These are phyloP conservation scores for Neurospora sp. DNA, from an alignment of 2,329 filamentous ascomycete genomes.

Conservation along the genomic window DNA sequence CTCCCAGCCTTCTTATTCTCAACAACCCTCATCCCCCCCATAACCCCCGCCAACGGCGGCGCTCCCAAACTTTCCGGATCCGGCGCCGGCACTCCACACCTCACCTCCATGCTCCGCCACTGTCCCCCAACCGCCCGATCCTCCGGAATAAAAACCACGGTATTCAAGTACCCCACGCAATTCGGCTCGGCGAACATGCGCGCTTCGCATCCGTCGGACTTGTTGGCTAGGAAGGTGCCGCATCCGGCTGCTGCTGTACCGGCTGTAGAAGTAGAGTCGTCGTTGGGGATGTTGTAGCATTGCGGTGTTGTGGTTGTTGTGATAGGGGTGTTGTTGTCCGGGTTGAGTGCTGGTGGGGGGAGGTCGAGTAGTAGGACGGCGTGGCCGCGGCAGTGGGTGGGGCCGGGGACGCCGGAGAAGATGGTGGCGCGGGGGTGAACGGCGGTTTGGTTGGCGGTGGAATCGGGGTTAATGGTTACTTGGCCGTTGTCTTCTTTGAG, in stretches of 20 bases:
- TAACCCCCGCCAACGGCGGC: constrained; percentile 17
- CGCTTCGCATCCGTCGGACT: constrained; percentile 28
- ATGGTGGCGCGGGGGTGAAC: constrained; percentile 28
- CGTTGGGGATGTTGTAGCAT: constrained; percentile 25
- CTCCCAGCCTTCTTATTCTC: not conserved
- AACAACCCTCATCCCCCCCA: constrained; percentile 9
- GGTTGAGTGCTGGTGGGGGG: constrained; percentile 18
- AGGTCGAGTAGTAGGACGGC: constrained; percentile 20
- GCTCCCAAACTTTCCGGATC: constrained; percentile 16
- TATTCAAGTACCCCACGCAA: constrained; percentile 25
- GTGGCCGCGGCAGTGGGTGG: constrained; percentile 25
- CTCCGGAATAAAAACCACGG: constrained; percentile 28
- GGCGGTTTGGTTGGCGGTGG: constrained; percentile 19
- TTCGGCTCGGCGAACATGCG: constrained; percentile 25
- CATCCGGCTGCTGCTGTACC: constrained; percentile 23
- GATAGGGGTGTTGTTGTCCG: constrained; percentile 11
- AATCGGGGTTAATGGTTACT: constrained; percentile 31
- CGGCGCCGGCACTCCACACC: constrained; percentile 22
- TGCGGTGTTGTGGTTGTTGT: constrained; percentile 18
- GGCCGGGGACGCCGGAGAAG: constrained; percentile 25
- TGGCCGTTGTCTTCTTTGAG: constrained; percentile 19
- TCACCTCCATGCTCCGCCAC: constrained; percentile 26
- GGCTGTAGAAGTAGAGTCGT: constrained; percentile 10
- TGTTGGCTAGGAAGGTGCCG: constrained; percentile 26
- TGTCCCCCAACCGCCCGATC: constrained; percentile 23